Evolutionary conservation across 495 filamentous ascomycete species (phyloP).

Genomic region (Schizothecium vesticola): DNA sequence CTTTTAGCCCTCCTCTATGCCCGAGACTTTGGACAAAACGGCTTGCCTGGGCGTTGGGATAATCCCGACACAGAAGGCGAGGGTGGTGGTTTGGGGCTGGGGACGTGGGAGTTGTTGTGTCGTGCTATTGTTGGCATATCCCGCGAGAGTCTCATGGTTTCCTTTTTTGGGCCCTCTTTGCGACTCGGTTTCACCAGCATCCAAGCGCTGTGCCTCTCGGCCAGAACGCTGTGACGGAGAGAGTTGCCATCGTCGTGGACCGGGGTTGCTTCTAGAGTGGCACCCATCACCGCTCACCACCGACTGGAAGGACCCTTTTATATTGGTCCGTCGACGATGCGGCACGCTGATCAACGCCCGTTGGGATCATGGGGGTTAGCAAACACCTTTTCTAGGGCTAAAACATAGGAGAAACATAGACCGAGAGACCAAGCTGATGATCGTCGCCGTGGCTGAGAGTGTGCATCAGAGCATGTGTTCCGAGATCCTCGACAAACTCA

Average conservation of each 20-base stretch:
- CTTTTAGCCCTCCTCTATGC: neutral
- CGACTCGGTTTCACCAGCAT: neutral
- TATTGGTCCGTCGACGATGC: neutral
- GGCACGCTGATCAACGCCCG: neutral
- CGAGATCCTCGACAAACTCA: neutral
- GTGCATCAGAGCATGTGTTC: neutral
- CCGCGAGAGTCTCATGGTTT: neutral
- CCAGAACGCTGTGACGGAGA: neutral
- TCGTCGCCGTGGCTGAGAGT: neutral
- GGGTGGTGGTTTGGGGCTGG: neutral
- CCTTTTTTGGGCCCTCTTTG: neutral
- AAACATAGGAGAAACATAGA: neutral
- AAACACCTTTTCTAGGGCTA: neutral
- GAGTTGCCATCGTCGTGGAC: neutral
- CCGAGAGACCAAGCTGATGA: neutral
- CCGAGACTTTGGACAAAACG: neutral
- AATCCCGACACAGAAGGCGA: neutral
- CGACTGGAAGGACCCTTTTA: neutral
- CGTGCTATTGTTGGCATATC: neutral
- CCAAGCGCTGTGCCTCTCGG: neutral
- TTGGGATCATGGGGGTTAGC: too few relatives aligned
- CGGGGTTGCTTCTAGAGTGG: neutral
- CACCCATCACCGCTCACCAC: neutral
- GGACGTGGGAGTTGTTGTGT: neutral
- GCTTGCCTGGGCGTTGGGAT: neutral